A percentile compares a stretch with the other conserved stretches of the same genome.
These are phyloP conservation scores for Exophiala oligosperma DNA, from an alignment of 2,329 filamentous ascomycete genomes.

Conservation along the genomic window DNA sequence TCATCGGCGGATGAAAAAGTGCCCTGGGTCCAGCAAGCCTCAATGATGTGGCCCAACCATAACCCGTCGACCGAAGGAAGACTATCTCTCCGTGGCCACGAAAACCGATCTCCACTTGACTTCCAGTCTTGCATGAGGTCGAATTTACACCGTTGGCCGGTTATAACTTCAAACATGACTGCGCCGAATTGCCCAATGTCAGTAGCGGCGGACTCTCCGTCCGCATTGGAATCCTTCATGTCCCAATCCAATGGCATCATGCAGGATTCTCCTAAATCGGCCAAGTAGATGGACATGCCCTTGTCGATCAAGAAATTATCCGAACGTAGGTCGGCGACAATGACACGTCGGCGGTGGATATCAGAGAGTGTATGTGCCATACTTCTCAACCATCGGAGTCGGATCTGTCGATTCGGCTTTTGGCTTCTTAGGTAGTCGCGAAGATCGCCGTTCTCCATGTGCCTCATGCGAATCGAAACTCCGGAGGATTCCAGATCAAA, in stretches of 20 bases:
- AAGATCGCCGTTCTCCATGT: no score
- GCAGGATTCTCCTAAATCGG: no score
- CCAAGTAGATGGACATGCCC: no score
- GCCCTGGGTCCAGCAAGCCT: constrained; percentile 31
- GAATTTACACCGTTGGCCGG: constrained; percentile 29
- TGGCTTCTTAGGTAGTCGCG: no score
- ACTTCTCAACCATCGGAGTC: no score
- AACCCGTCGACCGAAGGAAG: constrained; percentile 31
- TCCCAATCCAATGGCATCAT: background rate
- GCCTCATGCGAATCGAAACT: no score
- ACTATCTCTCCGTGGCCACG: constrained; percentile 29
- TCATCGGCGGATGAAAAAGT: constrained; percentile 19
- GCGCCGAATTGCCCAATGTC: constrained; percentile 35
- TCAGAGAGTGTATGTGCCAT: no score
- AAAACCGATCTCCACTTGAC: constrained; percentile 12
- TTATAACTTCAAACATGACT: constrained; percentile 35
- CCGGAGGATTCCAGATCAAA: no score
- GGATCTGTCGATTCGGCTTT: no score
- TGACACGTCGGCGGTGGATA: no score
- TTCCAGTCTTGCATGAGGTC: constrained; percentile 29
- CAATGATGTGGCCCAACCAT: constrained; percentile 33
- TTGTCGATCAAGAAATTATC: no score
- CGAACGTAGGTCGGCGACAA: no score
- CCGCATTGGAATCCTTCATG: background rate
- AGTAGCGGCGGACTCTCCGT: constrained; percentile 26